Evolutionary conservation across 176 grass and related monocot genomes (phyloP).

Genomic region (Carex myosuroides): DNA sequence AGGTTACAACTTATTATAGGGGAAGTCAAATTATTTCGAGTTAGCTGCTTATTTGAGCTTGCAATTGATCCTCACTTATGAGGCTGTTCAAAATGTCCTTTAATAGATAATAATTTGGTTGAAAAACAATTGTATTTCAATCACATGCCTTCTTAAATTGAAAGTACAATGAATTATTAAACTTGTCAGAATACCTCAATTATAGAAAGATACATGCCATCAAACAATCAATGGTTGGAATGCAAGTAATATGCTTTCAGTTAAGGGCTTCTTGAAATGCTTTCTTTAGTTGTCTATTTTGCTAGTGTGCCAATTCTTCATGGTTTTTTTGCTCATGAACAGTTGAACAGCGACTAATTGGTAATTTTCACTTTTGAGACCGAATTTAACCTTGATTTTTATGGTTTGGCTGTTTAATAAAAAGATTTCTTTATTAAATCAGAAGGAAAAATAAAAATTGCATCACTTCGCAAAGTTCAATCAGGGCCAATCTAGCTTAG

Average conservation of each 20-base stretch:
- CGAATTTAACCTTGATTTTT: background rate
- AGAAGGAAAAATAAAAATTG: background rate
- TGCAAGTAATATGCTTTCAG: background rate
- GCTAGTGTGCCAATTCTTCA: background rate
- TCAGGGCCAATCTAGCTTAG: background rate
- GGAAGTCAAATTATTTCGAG: background rate
- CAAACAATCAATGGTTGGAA: background rate
- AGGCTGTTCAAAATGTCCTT: background rate
- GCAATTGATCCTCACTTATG: background rate
- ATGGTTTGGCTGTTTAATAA: background rate
- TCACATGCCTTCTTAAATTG: background rate
- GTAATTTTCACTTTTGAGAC: background rate
- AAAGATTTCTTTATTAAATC: background rate
- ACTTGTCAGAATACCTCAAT: background rate
- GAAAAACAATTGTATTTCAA: background rate
- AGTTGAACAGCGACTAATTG: background rate
- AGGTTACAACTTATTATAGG: background rate
- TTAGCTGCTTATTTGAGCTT: background rate
- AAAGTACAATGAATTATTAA: background rate
- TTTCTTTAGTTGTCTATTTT: background rate
- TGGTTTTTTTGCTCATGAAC: background rate
- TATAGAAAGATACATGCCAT: conserved; percentile 2
- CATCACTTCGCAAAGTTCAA: background rate
- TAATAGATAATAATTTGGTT: background rate
- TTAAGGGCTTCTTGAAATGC: background rate